phyloP scores from a whole-genome alignment of 2,329 filamentous ascomycete genomes.

The Rasamsonia emersonii region DNA sequence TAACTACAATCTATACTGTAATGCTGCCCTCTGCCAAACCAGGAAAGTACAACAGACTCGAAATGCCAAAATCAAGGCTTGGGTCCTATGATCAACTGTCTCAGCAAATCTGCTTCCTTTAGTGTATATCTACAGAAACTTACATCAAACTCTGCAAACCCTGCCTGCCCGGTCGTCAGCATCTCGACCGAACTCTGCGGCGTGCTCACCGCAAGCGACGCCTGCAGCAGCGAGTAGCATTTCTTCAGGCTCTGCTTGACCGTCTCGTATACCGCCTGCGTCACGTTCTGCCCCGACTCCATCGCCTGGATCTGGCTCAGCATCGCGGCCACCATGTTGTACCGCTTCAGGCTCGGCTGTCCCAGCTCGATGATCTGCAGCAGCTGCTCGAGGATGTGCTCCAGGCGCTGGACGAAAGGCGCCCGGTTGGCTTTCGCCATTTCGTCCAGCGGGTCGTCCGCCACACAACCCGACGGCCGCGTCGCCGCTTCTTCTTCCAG shows the following conservation, averaged over 20 bases:
- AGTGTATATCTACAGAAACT: no score
- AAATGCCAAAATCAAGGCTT: no score
- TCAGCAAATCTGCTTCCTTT: no score
- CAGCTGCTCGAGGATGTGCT: constrained; percentile 14
- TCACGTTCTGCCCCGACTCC: constrained; percentile 9
- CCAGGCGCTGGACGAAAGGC: constrained; percentile 12
- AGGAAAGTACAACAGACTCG: no score
- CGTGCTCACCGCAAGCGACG: constrained; percentile 2
- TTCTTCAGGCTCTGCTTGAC: constrained; percentile 7
- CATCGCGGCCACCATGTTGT: constrained; percentile 7
- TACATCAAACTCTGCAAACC: no score
- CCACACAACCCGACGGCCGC: not conserved
- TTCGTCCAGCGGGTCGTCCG: constrained; percentile 8
- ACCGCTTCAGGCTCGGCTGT: constrained; percentile 6
- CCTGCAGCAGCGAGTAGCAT: constrained; percentile 8
- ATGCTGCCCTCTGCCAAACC: no score
- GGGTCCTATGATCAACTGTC: no score
- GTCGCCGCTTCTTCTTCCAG: constrained; percentile 13
- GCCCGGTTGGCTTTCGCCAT: constrained; percentile 7
- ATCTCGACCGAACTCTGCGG: constrained; percentile 2
- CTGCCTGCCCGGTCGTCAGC: not conserved
- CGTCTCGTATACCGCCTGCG: constrained; percentile 7
- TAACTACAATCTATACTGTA: no score
- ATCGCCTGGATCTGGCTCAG: constrained; percentile 9
- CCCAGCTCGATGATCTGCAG: constrained; percentile 14